Evolutionary conservation across 2,329 filamentous ascomycete species (phyloP), one percentile per base, ranked within the genome.

Genomic region (Colletotrichum costaricense): DNA sequence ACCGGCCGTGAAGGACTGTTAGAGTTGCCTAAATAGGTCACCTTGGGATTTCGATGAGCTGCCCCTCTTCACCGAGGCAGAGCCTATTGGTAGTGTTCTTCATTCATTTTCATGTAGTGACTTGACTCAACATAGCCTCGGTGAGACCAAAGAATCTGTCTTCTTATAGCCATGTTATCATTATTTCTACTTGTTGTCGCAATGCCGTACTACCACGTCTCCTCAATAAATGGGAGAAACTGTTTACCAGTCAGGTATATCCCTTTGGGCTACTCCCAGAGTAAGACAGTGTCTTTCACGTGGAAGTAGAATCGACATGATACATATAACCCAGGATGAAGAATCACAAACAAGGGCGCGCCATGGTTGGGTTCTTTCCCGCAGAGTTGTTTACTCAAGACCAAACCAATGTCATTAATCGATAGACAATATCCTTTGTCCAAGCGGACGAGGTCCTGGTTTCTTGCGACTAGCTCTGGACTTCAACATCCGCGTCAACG

Each of bases 11-110:
- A 65, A 57, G 55, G 12, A 73, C 70, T 73, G 70, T 70, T 73
- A 57, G n/a, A 70, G 11, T 70, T 73, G 11, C 70, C 70, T 3
- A 5, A 62, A 62, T 70, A 33, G 49, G 70, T 73, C 46, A 73
- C 60, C 67, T 60, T 2, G n/a, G 6, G 4, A 0, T 1, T 0
- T 69, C 70, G 59, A 60, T 58, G 66, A 60, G 30, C 0, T 1
- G 0, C 0, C 2, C 2, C 0, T 5, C 12, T 42, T 64, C 59
- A 73, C 66, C 60, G 55, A 64, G 16, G n/a, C 52, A 7, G 57
- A 14, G 19, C n/a, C 24, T 24, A 14, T 4, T 30, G 2, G 12
- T 1, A 6, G 2, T 57, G 12, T 8, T 0, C 14, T 1, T 9
- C 52, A 12, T 35, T 35, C 1, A 2, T 16, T 26, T 24, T 19